Base-by-base conservation (phyloP, 768 basidiomycete species). In the Lentinus tigrinus region DNA sequence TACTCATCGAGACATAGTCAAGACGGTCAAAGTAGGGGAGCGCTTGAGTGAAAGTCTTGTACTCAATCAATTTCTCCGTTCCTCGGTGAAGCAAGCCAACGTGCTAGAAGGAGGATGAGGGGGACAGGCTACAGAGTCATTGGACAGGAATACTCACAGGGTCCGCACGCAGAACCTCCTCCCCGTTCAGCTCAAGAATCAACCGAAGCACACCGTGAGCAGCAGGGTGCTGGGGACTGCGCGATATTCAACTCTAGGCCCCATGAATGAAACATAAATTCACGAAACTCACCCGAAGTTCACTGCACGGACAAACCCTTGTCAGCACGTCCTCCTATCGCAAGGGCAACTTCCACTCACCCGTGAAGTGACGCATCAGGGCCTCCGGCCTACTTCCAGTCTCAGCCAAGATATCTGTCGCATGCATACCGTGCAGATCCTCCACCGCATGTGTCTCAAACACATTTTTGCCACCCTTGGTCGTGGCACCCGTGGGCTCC, bases 1-100 rank as follows among this genome's bases (percentile, higher is more conserved):
- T 68, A 95, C 94, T 99, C 97, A 98, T 98, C 48, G 96, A 98
- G 53, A 98, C 96, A 67, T 99, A 99, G 79, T 99, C 97, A 58
- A 98, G 81, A 66, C 97, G 93, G 73, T 99, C 97, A 70, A 99
- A 99, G 77, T 99, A 98, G 1, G 97, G 97, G 19, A 98, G 77
- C 0, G 97, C 97, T 77, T 99, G 97, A 5, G 87, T 91, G 70
- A 98, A 98, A 1, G 89, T 98, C 79, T 99, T 99, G 82, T 95
- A 96, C 74, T 98, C 97, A 62, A 98, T 98, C 51, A 99, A 82
- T 74, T 98, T 98, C 74, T 99, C 97, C 19, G 96, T 99, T 21
- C 96, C 97, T 64, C 97, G 87, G 74, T 98, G 97, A 47, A 99
- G 82, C 24, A 99, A 81, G 55, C 97, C 97, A 67, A 98, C 89